Evolutionary conservation across 1,139 yeast species (phyloP).

Genomic region (Magnusiomyces suaveolens): DNA sequence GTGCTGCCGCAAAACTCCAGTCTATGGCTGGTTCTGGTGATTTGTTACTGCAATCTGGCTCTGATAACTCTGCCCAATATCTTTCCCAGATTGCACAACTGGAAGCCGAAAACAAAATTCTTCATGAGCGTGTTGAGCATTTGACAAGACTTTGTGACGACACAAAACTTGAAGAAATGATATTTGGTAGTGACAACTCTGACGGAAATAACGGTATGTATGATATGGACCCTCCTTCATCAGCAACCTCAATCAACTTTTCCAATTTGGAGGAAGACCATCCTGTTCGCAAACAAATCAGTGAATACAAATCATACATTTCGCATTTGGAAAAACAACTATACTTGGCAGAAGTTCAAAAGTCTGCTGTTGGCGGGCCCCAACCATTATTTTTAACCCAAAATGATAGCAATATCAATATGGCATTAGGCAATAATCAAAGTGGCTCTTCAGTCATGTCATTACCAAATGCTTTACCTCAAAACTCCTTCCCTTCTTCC

Average conservation of each 20-base stretch:
- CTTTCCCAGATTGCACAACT: slow-evolving; percentile 37
- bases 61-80: background rate
- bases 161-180: slow-evolving; percentile 41
- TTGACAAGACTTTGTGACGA: slow-evolving; percentile 52
- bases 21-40: slow-evolving; percentile 1
- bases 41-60: background rate
- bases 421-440: slow-evolving; percentile 25
- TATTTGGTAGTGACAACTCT: slow-evolving; percentile 18
- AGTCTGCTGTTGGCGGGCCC: background rate
- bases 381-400: background rate
- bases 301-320: slow-evolving; percentile 56
- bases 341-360: background rate
- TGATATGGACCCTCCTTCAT: slow-evolving; percentile 6
- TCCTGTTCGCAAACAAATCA: slow-evolving; percentile 41
- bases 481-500: slow-evolving; percentile 5
- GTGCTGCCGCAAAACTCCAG: background rate
- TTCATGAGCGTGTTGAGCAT: slow-evolving; percentile 63
- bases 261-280: slow-evolving; percentile 9
- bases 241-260: slow-evolving; percentile 6
- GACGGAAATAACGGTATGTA: slow-evolving; percentile 8
- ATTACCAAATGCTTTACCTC: background rate
- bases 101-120: slow-evolving; percentile 50
- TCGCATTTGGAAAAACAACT: slow-evolving; percentile 45
- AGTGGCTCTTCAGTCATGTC: background rate
- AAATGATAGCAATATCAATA: background rate